Conservation (phyloP, 1,284 basidiomycete genomes). For the Leccinum colubrinum region DNA sequence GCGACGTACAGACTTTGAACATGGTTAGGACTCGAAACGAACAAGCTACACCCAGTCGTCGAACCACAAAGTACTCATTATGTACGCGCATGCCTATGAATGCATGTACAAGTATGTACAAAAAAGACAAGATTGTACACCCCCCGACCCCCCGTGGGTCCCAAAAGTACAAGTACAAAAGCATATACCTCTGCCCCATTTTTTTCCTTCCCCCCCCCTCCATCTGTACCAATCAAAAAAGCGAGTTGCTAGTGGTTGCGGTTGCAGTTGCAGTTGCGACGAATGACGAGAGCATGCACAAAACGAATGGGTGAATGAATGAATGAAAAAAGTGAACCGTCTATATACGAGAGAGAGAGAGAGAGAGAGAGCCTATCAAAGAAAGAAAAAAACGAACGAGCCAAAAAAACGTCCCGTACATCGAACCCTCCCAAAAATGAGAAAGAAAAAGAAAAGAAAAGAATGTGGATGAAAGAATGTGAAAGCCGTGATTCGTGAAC, state of each 20-base stretch:
- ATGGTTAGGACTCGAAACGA: no score
- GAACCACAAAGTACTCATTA: no score
- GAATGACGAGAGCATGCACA: background rate
- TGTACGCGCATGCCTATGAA: no score
- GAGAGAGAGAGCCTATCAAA: background rate
- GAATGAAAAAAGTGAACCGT: background rate
- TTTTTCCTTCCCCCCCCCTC: background rate
- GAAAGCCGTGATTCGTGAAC: background rate
- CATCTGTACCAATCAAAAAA: background rate
- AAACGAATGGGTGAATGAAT: background rate
- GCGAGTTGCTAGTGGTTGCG: background rate
- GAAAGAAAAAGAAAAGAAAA: background rate
- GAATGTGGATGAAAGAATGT: background rate
- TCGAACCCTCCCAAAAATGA: background rate
- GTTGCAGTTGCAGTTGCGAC: background rate
- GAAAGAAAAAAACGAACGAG: background rate
- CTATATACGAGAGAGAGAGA: slow-evolving; percentile 7
- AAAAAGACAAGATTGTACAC: no score
- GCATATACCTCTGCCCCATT: background rate
- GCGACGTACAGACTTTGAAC: no score
- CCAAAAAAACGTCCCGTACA: background rate
- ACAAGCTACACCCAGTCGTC: no score
- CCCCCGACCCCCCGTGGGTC: background rate
- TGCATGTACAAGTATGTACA: no score
- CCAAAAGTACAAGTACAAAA: background rate